Conservation (phyloP, 306 rosid species). For the Cucumis melo region DNA sequence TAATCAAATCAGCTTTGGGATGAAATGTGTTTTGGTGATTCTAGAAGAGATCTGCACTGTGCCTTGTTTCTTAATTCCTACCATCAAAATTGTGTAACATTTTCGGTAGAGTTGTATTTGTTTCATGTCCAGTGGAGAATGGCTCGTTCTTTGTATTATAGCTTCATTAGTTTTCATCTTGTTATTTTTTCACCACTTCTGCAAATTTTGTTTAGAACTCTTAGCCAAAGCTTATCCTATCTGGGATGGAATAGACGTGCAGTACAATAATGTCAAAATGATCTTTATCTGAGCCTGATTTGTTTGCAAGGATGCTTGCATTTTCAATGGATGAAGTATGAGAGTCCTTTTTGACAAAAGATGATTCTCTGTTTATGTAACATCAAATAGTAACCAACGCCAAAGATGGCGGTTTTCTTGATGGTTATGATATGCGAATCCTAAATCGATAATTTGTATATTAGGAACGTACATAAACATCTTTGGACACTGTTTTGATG, state of each 20-base stretch:
- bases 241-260: neutral
- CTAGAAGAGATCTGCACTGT: constrained; percentile 55
- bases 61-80: constrained; percentile 39
- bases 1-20: neutral
- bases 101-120: neutral
- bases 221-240: neutral
- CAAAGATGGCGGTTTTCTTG: neutral
- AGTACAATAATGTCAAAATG: neutral
- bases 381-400: neutral
- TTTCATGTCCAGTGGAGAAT: constrained; percentile 1
- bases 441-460: neutral
- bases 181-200: neutral
- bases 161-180: neutral
- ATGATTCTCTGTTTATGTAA: neutral
- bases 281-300: neutral
- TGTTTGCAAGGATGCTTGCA: neutral
- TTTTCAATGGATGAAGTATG: neutral
- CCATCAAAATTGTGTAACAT: constrained; percentile 1
- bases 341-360: neutral
- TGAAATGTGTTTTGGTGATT: constrained; percentile 2
- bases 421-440: neutral
- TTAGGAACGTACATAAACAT: neutral
- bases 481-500: neutral
- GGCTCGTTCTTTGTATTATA: neutral
- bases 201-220: neutral